Percentiles rank a stretch among this genome's conserved stretches.
phyloP scores from a whole-genome alignment of 352 stramenopile genomes.

The Pythium folliculosum region DNA sequence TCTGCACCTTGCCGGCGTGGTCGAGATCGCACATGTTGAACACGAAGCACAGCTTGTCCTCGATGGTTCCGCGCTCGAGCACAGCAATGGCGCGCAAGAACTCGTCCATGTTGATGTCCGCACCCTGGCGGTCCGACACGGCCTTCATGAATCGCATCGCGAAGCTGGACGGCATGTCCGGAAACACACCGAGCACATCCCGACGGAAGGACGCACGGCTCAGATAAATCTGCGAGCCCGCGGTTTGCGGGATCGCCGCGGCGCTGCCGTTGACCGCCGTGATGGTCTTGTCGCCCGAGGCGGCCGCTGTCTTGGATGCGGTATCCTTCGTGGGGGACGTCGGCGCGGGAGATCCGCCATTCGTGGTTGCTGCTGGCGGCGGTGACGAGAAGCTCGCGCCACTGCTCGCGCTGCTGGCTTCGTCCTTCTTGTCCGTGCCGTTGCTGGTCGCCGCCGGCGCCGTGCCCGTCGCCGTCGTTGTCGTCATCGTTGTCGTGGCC shows the following conservation, averaged over 20 bases:
- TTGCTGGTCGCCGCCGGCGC: conserved; percentile 7
- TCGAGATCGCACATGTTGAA: conserved; percentile 91
- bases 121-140: conserved; percentile 77
- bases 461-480: neutral
- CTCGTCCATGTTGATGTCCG: conserved; percentile 90
- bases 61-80: conserved; percentile 65
- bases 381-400: conserved; percentile 18
- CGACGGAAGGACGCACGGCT: conserved; percentile 82
- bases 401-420: conserved; percentile 9
- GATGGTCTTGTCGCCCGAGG: conserved; percentile 35
- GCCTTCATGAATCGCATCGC: conserved; percentile 90
- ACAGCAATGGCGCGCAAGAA: conserved; percentile 83
- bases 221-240: conserved; percentile 76
- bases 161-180: conserved; percentile 88
- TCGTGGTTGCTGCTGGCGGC: conserved; percentile 5
- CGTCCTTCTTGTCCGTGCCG: conserved; percentile 25
- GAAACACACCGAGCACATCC: conserved; percentile 88
- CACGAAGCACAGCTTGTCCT: conserved; percentile 78
- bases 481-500: conserved; percentile 13
- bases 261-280: conserved; percentile 35
- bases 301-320: conserved; percentile 23
- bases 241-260: conserved; percentile 56
- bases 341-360: conserved; percentile 11
- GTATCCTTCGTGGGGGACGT: conserved; percentile 51
- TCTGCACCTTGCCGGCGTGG: conserved; percentile 84